These are phyloP conservation scores for Penicillium egyptiacum DNA, from an alignment of 495 filamentous ascomycete genomes.

Conservation along the genomic window DNA sequence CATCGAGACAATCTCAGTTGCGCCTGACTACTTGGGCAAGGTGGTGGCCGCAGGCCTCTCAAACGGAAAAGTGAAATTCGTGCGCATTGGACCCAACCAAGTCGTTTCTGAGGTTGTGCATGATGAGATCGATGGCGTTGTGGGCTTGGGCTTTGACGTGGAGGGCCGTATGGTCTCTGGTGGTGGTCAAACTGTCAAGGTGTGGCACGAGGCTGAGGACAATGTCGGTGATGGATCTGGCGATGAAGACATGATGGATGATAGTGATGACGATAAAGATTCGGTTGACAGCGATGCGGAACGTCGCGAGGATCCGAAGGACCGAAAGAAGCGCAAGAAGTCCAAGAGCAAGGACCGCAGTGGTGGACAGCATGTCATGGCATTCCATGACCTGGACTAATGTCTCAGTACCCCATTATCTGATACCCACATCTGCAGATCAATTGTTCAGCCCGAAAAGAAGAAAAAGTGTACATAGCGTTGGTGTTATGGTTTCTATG, in stretches of 20 bases:
- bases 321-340: slow-evolving; percentile 60
- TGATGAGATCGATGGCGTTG: slow-evolving; percentile 80
- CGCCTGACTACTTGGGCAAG: slow-evolving; percentile 64
- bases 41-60: slow-evolving; percentile 74
- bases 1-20: slow-evolving; percentile 65
- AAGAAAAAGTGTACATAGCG: slow-evolving; percentile 15
- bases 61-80: slow-evolving; percentile 61
- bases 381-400: slow-evolving; percentile 66
- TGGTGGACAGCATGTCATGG: slow-evolving; percentile 58
- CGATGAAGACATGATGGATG: slow-evolving; percentile 36
- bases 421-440: slow-evolving; percentile 30
- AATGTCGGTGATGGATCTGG: slow-evolving; percentile 35
- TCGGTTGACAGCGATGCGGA: slow-evolving; percentile 47
- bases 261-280: slow-evolving; percentile 49
- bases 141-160: slow-evolving; percentile 77
- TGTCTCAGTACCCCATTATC: slow-evolving; percentile 18
- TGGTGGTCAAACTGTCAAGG: slow-evolving; percentile 77
- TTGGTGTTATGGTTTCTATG: slow-evolving; percentile 7
- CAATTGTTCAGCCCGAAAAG: slow-evolving; percentile 3
- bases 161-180: slow-evolving; percentile 83
- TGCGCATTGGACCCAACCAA: slow-evolving; percentile 58
- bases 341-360: slow-evolving; percentile 54
- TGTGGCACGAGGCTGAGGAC: slow-evolving; percentile 67
- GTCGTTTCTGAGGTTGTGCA: slow-evolving; percentile 63
- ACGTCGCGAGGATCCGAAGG: slow-evolving; percentile 34